These are phyloP conservation scores for Blumeria hordei DNA, from an alignment of 2,329 filamentous ascomycete genomes.

Conservation along the genomic window DNA sequence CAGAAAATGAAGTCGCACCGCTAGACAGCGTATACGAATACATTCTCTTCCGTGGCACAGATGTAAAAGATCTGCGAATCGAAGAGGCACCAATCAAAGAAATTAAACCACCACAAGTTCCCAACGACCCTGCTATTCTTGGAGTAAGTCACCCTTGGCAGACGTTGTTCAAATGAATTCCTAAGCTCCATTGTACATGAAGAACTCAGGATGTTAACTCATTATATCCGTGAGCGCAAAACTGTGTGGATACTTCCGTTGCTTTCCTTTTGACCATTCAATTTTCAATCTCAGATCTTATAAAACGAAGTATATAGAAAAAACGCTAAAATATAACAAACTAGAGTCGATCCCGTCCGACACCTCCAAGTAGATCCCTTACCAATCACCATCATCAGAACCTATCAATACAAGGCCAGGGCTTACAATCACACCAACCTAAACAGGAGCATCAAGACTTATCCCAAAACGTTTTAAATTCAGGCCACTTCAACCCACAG, in stretches of 20 bases:
- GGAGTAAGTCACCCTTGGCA: conserved; percentile 45
- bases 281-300: neutral
- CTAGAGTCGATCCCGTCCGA: conserved; percentile 20
- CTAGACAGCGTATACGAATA: conserved; percentile 90
- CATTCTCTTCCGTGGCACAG: conserved; percentile 92
- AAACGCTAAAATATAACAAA: neutral
- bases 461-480: conserved; percentile 2
- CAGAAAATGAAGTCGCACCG: conserved; percentile 58
- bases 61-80: conserved; percentile 93
- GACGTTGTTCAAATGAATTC: neutral
- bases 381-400: conserved; percentile 2
- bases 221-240: conserved; percentile 81
- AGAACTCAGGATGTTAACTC: conserved; percentile 94
- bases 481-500: conserved; percentile 13
- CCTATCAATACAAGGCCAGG: conserved; percentile 5
- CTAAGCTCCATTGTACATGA: conserved; percentile 39
- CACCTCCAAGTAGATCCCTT: conserved; percentile 3
- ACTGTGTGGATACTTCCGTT: conserved; percentile 90
- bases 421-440: conserved; percentile 5
- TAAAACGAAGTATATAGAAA: neutral
- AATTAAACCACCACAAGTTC: conserved; percentile 52
- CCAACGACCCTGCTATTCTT: conserved; percentile 88
- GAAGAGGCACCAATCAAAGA: conserved; percentile 61
- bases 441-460: conserved; percentile 6
- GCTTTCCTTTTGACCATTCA: conserved; percentile 88